Evolutionary conservation across 2,329 filamentous ascomycete genomes (phyloP).

Genomic region (Cladosporium austrohemisphaericum): DNA sequence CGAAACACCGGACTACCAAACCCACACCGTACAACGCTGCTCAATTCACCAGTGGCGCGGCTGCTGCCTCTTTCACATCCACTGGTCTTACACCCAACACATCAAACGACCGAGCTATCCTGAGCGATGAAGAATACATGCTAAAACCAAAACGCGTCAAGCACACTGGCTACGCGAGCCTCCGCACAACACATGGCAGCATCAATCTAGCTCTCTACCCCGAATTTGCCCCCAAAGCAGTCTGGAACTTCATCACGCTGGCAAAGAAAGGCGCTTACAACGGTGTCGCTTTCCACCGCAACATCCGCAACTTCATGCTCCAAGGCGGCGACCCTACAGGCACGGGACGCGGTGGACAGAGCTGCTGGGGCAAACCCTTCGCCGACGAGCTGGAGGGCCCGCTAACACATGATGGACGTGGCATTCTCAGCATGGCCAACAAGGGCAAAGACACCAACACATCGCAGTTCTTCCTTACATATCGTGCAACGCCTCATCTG

Average conservation of each 20-base stretch:
- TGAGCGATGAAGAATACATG: slow-evolving; percentile 96
- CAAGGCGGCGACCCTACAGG: slow-evolving; percentile 94
- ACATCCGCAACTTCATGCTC: slow-evolving; percentile 96
- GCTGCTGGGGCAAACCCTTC: slow-evolving; percentile 83
- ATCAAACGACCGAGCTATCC: slow-evolving; percentile 75
- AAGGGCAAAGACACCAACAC: slow-evolving; percentile 98
- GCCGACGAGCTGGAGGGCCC: slow-evolving; percentile 90
- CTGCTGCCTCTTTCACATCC: slow-evolving; percentile 91
- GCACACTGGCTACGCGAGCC: slow-evolving; percentile 83
- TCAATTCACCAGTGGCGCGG: slow-evolving; percentile 81
- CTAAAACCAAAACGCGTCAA: slow-evolving; percentile 85
- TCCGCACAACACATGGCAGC: slow-evolving; percentile 80
- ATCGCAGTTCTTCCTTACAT: slow-evolving; percentile 91
- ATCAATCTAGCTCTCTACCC: slow-evolving; percentile 86
- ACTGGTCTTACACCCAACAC: slow-evolving; percentile 92
- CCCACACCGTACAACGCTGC: slow-evolving; percentile 74
- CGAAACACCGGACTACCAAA: slow-evolving; percentile 32
- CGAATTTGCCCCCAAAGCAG: slow-evolving; percentile 85
- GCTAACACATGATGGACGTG: slow-evolving; percentile 74
- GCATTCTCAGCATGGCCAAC: slow-evolving; percentile 90
- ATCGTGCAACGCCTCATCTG: slow-evolving; percentile 77
- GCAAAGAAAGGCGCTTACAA: slow-evolving; percentile 88
- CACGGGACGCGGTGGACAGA: slow-evolving; percentile 83
- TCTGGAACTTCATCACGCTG: slow-evolving; percentile 93
- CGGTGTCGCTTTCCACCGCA: slow-evolving; percentile 80